Evolutionary conservation across 225 moss, liverwort and hornwort species (phyloP).

Genomic region (Bryum argenteum): DNA sequence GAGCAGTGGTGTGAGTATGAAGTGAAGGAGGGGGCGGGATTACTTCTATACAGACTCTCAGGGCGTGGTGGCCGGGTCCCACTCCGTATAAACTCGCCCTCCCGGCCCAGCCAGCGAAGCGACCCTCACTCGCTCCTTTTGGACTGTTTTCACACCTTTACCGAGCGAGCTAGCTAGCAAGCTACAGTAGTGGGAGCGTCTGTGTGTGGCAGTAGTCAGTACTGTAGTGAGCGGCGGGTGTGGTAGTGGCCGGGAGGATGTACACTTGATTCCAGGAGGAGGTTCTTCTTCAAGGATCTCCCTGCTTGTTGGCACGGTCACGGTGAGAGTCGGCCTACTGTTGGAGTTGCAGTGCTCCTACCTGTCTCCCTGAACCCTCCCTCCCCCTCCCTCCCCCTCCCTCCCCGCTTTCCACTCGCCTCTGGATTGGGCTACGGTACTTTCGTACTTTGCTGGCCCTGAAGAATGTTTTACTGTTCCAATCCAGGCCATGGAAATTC

Average conservation of each 20-base stretch:
- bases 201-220: not conserved
- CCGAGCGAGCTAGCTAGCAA: not conserved
- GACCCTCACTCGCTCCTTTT: too few species aligned
- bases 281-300: too few species aligned
- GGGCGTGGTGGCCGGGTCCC: conserved; percentile 25
- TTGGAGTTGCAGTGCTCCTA: too few species aligned
- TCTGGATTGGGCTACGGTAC: too few species aligned
- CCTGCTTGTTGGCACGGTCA: not conserved
- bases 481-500: too few species aligned
- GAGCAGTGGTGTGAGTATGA: conserved; percentile 27
- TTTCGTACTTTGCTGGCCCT: too few species aligned
- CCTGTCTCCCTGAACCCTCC: too few species aligned
- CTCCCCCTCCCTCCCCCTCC: too few species aligned
- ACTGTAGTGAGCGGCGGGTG: not conserved
- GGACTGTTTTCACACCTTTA: not conserved
- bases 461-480: too few species aligned
- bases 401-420: too few species aligned
- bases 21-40: conserved; percentile 20
- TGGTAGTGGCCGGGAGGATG: not conserved
- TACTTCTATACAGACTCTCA: conserved; percentile 36
- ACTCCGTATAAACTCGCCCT: conserved; percentile 1
- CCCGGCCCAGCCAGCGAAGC: not conserved
- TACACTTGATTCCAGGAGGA: not conserved
- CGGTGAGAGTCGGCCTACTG: too few species aligned
- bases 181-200: too few species aligned